Percentiles rank a stretch among this genome's conserved stretches.
These are phyloP conservation scores for Phytopythium chamaehyphon DNA, from an alignment of 352 stramenopile genomes.

Conservation along the genomic window DNA sequence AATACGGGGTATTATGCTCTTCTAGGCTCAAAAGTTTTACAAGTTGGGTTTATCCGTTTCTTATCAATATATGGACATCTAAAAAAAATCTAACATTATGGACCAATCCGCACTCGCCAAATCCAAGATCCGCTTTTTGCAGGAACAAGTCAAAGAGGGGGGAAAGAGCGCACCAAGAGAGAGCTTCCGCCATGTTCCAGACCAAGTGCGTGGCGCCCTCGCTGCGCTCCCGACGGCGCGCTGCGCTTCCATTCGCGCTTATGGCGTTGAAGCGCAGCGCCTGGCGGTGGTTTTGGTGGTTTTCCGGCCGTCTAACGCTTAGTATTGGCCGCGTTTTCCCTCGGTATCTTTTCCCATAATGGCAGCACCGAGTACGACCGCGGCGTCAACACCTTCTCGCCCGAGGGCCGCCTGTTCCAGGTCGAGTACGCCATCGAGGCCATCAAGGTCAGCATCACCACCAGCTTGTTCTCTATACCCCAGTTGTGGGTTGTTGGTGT, in stretches of 20 bases:
- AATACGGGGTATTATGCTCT: too few relatives aligned
- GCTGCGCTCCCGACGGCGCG: neutral
- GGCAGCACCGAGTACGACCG: conserved; percentile 98
- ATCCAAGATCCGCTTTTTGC: too few relatives aligned
- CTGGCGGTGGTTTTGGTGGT: neutral
- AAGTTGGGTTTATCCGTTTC: too few relatives aligned
- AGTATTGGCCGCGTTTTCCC: neutral
- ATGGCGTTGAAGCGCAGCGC: neutral
- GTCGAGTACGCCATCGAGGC: conserved; percentile 99
- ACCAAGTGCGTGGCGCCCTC: conserved; percentile 40
- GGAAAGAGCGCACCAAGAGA: conserved; percentile 18
- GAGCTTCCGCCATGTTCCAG: conserved; percentile 44
- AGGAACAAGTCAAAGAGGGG: conserved; percentile 14
- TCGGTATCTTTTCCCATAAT: neutral
- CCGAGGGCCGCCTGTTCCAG: conserved; percentile 98
- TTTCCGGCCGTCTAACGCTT: neutral
- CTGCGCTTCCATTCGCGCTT: too few relatives aligned
- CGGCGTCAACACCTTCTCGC: conserved; percentile 99
- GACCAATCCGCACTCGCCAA: too few relatives aligned
- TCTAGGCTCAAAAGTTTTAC: too few relatives aligned
- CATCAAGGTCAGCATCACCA: conserved; percentile 97
- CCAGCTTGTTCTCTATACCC: too few relatives aligned
- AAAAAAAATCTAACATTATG: too few relatives aligned
- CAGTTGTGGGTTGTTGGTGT: conserved; percentile 1
- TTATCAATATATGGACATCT: too few relatives aligned